Evolutionary conservation across 192 early-diverging fungal species (phyloP), one percentile per base, ranked within the genome.

Genomic region (Backusella mclennaniae): DNA sequence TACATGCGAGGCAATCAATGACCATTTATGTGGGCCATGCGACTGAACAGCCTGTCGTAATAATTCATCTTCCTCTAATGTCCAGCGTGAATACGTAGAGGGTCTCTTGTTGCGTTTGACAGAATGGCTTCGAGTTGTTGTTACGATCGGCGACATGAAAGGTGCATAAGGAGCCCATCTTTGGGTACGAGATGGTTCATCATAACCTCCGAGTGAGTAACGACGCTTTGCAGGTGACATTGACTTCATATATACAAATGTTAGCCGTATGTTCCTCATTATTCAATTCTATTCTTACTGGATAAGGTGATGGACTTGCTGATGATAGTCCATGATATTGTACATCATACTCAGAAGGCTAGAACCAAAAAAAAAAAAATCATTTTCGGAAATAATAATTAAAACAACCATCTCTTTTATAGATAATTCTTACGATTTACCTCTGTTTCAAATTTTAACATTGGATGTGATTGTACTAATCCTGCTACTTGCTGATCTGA

Each of bases 1-100:
- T 21, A 86, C 81, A 31, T 86, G 85, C 12, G 85, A 73, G 21
- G 85, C 85, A 41, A 86, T 82, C 31, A 84, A 70, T 15, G 85
- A 84, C 85, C 85, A 86, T 70, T 84, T 84, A 69, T 84, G 81
- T 59, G 85, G 83, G 1, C 85, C 85, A 73, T 86, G 82, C 8
- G 84, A 66, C 19, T 52, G 71, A n/a, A 86, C 81, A 9, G 85
- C 85, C 8, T 76, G 76, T 69, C 81, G 53, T 52, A 86, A 66
- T 41, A 80, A 35, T 29, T 84, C 81, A 67, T 86, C 85, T 67
- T 86, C 85, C 33, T 86, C 85, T 23, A 76, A 67, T 1, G 83
- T 84, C 85, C 85, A 86, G 44, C 84, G 76, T 14, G 85, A 81
- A 66, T 86, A 86, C 6, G 84, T 82, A 14, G 83, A 77, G 0